Evolutionary conservation across 257 asterid species (phyloP).

Genomic region (Misopates orontium): DNA sequence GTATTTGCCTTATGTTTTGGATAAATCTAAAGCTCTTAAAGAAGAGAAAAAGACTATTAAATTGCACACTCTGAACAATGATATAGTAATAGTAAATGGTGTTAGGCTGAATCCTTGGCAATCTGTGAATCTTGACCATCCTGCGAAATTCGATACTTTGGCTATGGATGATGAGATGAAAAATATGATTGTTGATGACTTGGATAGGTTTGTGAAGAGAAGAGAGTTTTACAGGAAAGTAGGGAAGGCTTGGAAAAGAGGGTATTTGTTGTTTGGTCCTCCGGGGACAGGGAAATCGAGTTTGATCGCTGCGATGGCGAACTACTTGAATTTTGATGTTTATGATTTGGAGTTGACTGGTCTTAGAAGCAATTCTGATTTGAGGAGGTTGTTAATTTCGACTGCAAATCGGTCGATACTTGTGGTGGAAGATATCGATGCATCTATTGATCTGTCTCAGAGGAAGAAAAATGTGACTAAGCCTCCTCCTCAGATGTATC

Average conservation of each 20-base stretch:
- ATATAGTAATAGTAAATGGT: background rate
- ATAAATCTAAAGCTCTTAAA: constrained; percentile 36
- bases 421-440: constrained; percentile 77
- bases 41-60: constrained; percentile 42
- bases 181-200: constrained; percentile 39
- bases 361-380: constrained; percentile 52
- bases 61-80: constrained; percentile 43
- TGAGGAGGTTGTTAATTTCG: constrained; percentile 60
- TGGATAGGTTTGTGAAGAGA: constrained; percentile 62
- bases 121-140: constrained; percentile 63
- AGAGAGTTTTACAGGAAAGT: constrained; percentile 67
- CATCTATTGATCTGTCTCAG: constrained; percentile 49
- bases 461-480: background rate
- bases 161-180: constrained; percentile 56
- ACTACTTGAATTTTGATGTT: constrained; percentile 65
- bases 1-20: constrained; percentile 53
- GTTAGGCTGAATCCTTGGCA: constrained; percentile 39
- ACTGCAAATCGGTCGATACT: constrained; percentile 63
- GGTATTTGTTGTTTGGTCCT: constrained; percentile 71
- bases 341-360: constrained; percentile 64
- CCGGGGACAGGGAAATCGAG: constrained; percentile 85
- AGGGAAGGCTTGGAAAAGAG: constrained; percentile 83
- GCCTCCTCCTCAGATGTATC: too few relatives aligned
- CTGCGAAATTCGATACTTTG: constrained; percentile 63
- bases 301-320: constrained; percentile 74